phyloP scores from a whole-genome alignment of 148 eudicot species.

The Diospyros kaki region DNA sequence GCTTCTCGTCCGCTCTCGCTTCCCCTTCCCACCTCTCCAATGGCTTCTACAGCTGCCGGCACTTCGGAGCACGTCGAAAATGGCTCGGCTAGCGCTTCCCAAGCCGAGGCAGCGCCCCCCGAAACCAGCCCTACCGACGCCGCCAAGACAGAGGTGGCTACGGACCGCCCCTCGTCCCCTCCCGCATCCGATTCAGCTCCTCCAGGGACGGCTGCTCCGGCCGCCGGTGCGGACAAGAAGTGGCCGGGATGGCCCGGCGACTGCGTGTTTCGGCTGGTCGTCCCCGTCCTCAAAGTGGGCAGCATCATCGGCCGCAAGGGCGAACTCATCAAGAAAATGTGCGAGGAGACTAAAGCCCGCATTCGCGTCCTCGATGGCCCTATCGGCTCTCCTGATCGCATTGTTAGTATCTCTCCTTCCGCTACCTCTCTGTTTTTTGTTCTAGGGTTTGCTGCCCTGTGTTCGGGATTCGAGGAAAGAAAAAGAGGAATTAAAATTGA shows the following conservation, averaged over 20 bases:
- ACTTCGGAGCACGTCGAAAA: conserved; percentile 14
- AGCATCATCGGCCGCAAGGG: conserved; percentile 68
- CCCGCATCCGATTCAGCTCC: background rate
- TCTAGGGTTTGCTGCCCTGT: background rate
- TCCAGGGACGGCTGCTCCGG: background rate
- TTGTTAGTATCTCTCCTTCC: conserved; percentile 25
- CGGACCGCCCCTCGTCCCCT: background rate
- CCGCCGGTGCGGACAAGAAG: conserved; percentile 14
- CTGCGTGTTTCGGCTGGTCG: conserved; percentile 46
- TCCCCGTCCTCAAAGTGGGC: conserved; percentile 57
- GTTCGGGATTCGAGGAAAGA: too few relatives aligned
- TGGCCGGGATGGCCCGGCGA: conserved; percentile 76
- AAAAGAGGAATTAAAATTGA: too few relatives aligned
- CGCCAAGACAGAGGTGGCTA: background rate
- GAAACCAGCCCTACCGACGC: background rate
- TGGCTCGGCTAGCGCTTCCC: conserved; percentile 14
- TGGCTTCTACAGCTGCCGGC: conserved; percentile 12
- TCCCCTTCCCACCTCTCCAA: background rate
- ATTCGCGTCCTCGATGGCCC: conserved; percentile 62
- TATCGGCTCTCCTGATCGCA: conserved; percentile 41
- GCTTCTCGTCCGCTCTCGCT: background rate
- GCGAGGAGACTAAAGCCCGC: conserved; percentile 57
- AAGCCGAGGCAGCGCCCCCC: background rate
- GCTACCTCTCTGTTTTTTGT: background rate
- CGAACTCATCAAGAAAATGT: conserved; percentile 52